Conservation (phyloP, 2,329 filamentous ascomycete genomes). For the Cordyceps cateniannulata region DNA sequence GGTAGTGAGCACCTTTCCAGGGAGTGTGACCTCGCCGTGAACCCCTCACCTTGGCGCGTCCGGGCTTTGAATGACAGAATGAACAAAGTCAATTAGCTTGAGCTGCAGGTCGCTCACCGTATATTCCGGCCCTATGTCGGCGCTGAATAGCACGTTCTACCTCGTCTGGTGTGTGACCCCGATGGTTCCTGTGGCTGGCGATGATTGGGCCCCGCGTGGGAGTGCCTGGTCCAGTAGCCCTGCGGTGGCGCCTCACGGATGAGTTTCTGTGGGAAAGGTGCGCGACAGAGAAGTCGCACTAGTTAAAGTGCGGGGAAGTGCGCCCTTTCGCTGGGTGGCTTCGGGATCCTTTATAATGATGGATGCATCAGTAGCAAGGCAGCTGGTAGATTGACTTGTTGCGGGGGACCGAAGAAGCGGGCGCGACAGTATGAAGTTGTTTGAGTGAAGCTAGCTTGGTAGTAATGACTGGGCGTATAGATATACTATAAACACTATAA, state of each 20-base stretch:
- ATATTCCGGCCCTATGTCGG: slow-evolving; percentile 10
- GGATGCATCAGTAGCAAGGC: too few species aligned
- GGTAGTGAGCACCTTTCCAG: background rate
- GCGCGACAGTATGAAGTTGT: too few species aligned
- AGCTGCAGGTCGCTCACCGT: slow-evolving; percentile 4
- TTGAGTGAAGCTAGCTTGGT: too few species aligned
- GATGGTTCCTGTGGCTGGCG: background rate
- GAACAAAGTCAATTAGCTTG: too few species aligned
- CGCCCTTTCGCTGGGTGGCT: background rate
- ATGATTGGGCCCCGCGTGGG: background rate
- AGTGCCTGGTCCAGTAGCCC: background rate
- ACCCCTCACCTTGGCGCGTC: slow-evolving; percentile 9
- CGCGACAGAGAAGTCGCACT: too few species aligned
- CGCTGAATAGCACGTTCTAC: background rate
- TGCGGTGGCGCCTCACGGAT: background rate
- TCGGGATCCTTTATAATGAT: background rate
- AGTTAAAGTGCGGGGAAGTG: background rate
- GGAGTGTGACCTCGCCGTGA: background rate
- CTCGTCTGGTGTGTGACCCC: background rate
- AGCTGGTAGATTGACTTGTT: too few species aligned
- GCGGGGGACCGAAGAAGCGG: background rate
- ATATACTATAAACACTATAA: too few species aligned
- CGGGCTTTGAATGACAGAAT: background rate
- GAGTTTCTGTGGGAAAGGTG: background rate
- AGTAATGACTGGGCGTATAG: too few species aligned